Conservation (phyloP, 1,284 basidiomycete genomes). For the Wallemia ichthyophaga region DNA sequence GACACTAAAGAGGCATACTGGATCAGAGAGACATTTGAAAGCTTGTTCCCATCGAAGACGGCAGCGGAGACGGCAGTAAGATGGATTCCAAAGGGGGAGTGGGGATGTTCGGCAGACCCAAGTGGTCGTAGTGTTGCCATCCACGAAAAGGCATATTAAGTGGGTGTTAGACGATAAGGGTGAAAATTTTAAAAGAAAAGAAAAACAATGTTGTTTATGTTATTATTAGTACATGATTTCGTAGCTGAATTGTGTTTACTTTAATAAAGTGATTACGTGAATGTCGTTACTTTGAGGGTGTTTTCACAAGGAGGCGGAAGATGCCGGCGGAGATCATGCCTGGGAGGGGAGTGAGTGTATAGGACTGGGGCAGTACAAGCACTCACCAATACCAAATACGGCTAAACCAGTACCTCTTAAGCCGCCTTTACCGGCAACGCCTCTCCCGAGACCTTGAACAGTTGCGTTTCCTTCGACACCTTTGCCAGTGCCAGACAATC, state of each 20-base stretch:
- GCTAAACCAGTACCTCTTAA: not conserved
- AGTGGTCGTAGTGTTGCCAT: slow-evolving; percentile 84
- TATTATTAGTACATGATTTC: not conserved
- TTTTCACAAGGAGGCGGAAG: not conserved
- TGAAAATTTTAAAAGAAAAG: not conserved
- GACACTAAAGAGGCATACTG: slow-evolving; percentile 95
- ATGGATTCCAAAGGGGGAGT: slow-evolving; percentile 79
- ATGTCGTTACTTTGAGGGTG: not conserved
- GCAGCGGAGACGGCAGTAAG: slow-evolving; percentile 78
- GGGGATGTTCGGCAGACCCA: slow-evolving; percentile 84
- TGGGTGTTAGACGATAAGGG: not conserved
- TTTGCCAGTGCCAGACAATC: not conserved
- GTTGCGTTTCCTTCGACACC: not conserved
- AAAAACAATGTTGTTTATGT: not conserved
- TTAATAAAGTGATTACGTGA: too few species aligned
- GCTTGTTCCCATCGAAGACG: slow-evolving; percentile 48
- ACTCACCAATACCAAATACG: not conserved
- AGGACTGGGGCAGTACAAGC: not conserved
- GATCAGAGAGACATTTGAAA: slow-evolving; percentile 78
- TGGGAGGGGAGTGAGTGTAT: not conserved
- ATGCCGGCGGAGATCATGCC: not conserved
- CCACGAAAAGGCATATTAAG: slow-evolving; percentile 61
- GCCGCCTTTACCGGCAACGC: not conserved
- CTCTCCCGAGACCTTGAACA: not conserved
- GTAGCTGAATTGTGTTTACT: too few species aligned